Base-by-base conservation (phyloP, 2,329 filamentous ascomycete genomes). In the Botrytis cinerea region DNA sequence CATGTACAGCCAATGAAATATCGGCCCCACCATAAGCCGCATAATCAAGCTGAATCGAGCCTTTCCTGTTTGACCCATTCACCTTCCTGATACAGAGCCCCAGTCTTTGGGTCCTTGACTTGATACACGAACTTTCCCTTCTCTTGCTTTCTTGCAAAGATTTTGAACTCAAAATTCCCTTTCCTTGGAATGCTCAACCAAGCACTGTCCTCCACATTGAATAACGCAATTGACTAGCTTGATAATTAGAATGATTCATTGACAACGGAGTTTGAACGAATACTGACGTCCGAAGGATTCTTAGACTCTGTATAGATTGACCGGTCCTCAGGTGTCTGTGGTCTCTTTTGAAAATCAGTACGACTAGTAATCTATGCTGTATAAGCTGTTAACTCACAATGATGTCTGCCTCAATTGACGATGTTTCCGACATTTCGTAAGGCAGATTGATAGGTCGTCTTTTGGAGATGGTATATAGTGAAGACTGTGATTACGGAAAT, bases 41-140 rank as follows among this genome's bases (percentile, higher is more conserved):
- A 43, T 43, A 25, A 57, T 70, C 43, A 70, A 60, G 20, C 45
- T 32, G 57, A n/a, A 38, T 16, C 45, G 18, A 71, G 60, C 70
- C n/a, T 54, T 51, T 64, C 70, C 45, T 71, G 59, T 43, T 61
- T 71, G 32, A 75, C 51, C 75, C 71, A 75, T 59, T 72, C 70
- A 10, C 75, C 73, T 32, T 57, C 57, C 22, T 75, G 69, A 70
- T 75, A 73, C 25, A 70, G 14, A 20, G 4, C 38, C 4, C 73
- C 73, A 20, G n/a, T 72, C 25, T 63, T 67, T n/a, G 45, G 18
- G 20, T 68, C 62, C 12, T 75, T 70, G 22, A 75, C 43, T 43
- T 73, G 71, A 61, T 75, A 75, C 18, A 70, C 25, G 28, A 61
- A 73, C 28, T 63, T 70, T 57, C 57, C 72, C 14, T 51, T 32